These are phyloP conservation scores for Beauveria australis DNA, from an alignment of 2,329 filamentous ascomycete species.

Conservation along the genomic window DNA sequence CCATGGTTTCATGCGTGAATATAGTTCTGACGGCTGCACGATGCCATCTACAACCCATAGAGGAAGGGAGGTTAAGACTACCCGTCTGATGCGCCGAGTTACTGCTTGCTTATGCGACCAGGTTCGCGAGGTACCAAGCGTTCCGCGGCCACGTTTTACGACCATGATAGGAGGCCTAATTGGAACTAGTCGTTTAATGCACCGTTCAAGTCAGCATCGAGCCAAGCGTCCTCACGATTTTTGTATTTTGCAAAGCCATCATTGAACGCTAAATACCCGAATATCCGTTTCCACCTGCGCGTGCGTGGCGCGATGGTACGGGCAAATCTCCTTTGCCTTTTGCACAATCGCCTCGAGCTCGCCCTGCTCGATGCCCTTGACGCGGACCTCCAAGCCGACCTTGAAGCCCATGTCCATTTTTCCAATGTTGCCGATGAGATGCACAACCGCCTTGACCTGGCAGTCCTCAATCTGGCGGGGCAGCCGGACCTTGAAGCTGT, in stretches of 20 bases:
- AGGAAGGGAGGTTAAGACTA: background rate
- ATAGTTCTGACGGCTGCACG: background rate
- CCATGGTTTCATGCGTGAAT: background rate
- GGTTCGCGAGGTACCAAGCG: background rate
- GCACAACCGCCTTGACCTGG: background rate
- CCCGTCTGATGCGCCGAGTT: background rate
- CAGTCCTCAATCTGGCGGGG: background rate
- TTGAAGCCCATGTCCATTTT: constrained; percentile 1
- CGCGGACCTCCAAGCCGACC: constrained; percentile 1
- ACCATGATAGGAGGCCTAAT: background rate
- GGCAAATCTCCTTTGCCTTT: background rate
- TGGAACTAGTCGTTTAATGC: background rate
- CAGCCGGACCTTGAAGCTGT: background rate
- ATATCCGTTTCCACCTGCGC: background rate
- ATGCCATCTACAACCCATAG: background rate
- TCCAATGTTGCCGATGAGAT: background rate
- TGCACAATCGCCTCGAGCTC: background rate
- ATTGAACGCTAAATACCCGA: background rate
- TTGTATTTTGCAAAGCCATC: background rate
- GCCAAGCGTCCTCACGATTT: too few species aligned
- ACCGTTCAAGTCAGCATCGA: too few species aligned
- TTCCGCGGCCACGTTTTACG: background rate
- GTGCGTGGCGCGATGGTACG: background rate
- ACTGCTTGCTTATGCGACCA: constrained; percentile 9
- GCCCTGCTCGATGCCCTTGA: background rate